These are phyloP conservation scores for Pulveroboletus sp. DNA, from an alignment of 768 basidiomycete genomes.

Conservation along the genomic window DNA sequence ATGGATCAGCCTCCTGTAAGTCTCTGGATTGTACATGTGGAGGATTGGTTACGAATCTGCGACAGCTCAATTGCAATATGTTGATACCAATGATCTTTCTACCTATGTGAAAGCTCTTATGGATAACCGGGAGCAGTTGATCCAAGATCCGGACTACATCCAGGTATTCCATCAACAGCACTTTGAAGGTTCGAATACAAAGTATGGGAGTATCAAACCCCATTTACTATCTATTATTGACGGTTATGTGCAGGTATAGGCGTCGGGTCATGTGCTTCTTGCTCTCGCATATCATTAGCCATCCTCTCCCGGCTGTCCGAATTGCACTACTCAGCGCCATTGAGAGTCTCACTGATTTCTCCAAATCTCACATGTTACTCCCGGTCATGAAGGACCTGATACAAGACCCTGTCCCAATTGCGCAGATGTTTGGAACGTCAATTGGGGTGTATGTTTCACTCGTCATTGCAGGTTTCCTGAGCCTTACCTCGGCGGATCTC, in stretches of 20 bases:
- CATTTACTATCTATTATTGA: slow-evolving; percentile 32
- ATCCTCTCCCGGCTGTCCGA: slow-evolving; percentile 45
- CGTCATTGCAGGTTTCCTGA: slow-evolving; percentile 49
- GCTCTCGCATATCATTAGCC: slow-evolving; percentile 69
- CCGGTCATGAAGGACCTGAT: slow-evolving; percentile 48
- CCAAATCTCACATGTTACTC: slow-evolving; percentile 50
- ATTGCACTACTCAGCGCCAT: slow-evolving; percentile 49
- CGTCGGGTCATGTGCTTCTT: slow-evolving; percentile 70
- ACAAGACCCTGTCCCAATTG: slow-evolving; percentile 19
- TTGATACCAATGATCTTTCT: slow-evolving; percentile 59
- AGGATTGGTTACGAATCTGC: slow-evolving; percentile 18
- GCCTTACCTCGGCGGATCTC: slow-evolving; percentile 39
- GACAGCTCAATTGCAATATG: slow-evolving; percentile 54
- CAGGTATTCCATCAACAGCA: slow-evolving; percentile 57
- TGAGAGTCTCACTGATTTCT: slow-evolving; percentile 35
- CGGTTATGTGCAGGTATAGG: slow-evolving; percentile 48
- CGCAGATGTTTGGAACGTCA: slow-evolving; percentile 36
- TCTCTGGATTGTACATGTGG: slow-evolving; percentile 1
- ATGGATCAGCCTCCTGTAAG: slow-evolving; percentile 58
- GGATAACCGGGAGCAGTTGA: slow-evolving; percentile 49
- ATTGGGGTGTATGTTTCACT: slow-evolving; percentile 32
- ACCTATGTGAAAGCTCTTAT: slow-evolving; percentile 52
- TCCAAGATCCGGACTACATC: slow-evolving; percentile 56
- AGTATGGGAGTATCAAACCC: slow-evolving; percentile 28
- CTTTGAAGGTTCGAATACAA: slow-evolving; percentile 42